Evolutionary conservation across 495 filamentous ascomycete species (phyloP), one percentile per base, ranked within the genome.

Genomic region (Thermochaetoides thermophila): DNA sequence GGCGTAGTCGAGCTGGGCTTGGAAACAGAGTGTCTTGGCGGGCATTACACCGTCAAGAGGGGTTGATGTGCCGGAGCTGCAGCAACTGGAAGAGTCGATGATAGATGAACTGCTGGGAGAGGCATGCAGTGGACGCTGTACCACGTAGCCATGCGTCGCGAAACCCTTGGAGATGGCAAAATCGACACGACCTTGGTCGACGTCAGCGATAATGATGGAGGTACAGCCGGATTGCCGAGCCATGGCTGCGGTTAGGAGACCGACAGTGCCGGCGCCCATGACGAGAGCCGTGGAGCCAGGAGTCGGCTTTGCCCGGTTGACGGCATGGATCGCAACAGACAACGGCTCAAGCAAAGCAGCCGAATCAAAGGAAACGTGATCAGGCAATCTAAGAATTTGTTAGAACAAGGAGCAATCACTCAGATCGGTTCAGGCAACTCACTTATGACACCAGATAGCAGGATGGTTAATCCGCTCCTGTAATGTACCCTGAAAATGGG

Each of bases 381-480:
- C 69, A 0, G 85, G 84, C 8, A 94, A 69, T 38, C 69, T 74
- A 38, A n/a, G n/a, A n/a, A n/a, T n/a, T n/a, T n/a, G n/a, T n/a
- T n/a, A n/a, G n/a, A n/a, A n/a, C n/a, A n/a, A n/a, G n/a, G n/a
- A n/a, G n/a, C n/a, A n/a, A n/a, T n/a, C n/a, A n/a, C n/a, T n/a
- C n/a, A n/a, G n/a, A n/a, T n/a, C n/a, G n/a, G n/a, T n/a, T n/a
- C n/a, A 27, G 15, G 21, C 23, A 14, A 52, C 63, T 44, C 53
- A 76, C 73, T 72, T 74, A 44, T 82, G 73, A 48, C 76, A 81
- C 76, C 77, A 83, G 22, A 53, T 60, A 7, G 81, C 83, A 0
- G 83, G 84, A 56, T 92, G 84, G 56, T 92, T 93, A 39, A 91
- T 84, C 32, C 69, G 66, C 41, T 84, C 79, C 59, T 91, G 86